Evolutionary conservation across 805 yeast species (phyloP), one percentile per base, ranked within the genome.

Genomic region (Spathaspora passalidarum): DNA sequence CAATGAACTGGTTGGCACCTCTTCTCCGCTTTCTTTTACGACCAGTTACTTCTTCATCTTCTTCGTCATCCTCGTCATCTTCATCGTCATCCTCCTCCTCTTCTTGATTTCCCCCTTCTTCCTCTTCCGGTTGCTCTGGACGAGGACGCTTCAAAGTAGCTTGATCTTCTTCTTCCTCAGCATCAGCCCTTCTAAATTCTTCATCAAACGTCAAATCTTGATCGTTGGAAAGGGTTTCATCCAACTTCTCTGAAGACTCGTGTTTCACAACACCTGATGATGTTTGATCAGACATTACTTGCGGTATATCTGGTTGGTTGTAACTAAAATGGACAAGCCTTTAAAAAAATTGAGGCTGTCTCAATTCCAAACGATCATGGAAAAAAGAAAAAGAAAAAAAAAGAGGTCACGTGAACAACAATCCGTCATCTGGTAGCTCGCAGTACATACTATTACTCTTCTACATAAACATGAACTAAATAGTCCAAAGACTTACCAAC

Each of bases 1-100:
- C 99, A 68, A 94, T 77, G 66, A 90, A 94, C 74, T 86, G 91
- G 65, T 92, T 92, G 72, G 76, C 77, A 42, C 70, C 61, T 58
- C 79, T 69, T 60, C 76, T 70, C 51, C 72, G 76, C 48, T 70
- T 70, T 41, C 69, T 66, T 38, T 76, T 72, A 4, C 73, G 74
- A n/a, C 68, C 66, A 5, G 72, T 78, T 4, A 69, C 75, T 11
- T 77, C 85, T 1, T 78, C 87, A 2, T 68, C 74, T 1, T 65
- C 75, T 0, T 64, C 75, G 1, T 65, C 75, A 0, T 82, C 88
- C 0, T 71, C 76, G 0, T 82, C 84, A 5, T 68, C 77, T 0
- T 70, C 76, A 0, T 69, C 73, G 0, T 69, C 79, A 0, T 64
- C 79, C 0, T 75, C 80, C 0, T 77, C 82, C 1, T 77, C 82